Percentiles rank a stretch among this genome's conserved stretches.
These are phyloP conservation scores for Iberis amara DNA, from an alignment of 441 rosid species.

Conservation along the genomic window DNA sequence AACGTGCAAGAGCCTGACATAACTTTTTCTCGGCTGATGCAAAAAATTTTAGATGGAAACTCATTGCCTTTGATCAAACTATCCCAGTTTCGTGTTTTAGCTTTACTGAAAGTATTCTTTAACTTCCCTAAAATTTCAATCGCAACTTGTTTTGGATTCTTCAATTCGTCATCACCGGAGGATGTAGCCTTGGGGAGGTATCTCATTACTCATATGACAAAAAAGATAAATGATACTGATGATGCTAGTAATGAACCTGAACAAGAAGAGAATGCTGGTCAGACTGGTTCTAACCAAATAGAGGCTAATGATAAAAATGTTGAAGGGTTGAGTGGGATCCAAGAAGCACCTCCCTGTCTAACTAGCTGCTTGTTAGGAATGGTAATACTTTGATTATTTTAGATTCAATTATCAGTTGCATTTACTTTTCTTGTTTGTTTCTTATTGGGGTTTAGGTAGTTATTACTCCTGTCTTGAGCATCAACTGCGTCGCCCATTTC, in stretches of 20 bases:
- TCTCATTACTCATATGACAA: constrained; percentile 57
- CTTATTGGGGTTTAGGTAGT: constrained; percentile 15
- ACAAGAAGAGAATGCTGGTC: constrained; percentile 34
- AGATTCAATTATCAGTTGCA: constrained; percentile 18
- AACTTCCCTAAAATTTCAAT: constrained; percentile 61
- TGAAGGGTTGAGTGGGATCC: constrained; percentile 32
- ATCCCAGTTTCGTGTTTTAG: constrained; percentile 50
- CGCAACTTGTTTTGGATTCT: constrained; percentile 69
- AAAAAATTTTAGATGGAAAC: constrained; percentile 51
- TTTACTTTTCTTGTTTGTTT: constrained; percentile 8
- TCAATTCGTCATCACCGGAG: constrained; percentile 45
- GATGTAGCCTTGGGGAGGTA: constrained; percentile 50
- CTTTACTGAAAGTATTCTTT: constrained; percentile 59
- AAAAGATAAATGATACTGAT: constrained; percentile 39
- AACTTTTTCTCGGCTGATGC: constrained; percentile 53
- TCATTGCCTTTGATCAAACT: constrained; percentile 47
- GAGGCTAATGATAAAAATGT: constrained; percentile 31
- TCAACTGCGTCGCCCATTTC: constrained; percentile 11
- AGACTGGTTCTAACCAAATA: constrained; percentile 31
- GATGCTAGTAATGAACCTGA: constrained; percentile 35
- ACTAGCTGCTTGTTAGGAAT: constrained; percentile 60
- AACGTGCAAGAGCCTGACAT: constrained; percentile 50
- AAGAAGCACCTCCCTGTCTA: constrained; percentile 35
- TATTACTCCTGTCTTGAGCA: constrained; percentile 12
- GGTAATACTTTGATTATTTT: constrained; percentile 44